Evolutionary conservation across 1,284 basidiomycete genomes (phyloP), one percentile per base, ranked within the genome.

Genomic region (Ganoderma sinense): DNA sequence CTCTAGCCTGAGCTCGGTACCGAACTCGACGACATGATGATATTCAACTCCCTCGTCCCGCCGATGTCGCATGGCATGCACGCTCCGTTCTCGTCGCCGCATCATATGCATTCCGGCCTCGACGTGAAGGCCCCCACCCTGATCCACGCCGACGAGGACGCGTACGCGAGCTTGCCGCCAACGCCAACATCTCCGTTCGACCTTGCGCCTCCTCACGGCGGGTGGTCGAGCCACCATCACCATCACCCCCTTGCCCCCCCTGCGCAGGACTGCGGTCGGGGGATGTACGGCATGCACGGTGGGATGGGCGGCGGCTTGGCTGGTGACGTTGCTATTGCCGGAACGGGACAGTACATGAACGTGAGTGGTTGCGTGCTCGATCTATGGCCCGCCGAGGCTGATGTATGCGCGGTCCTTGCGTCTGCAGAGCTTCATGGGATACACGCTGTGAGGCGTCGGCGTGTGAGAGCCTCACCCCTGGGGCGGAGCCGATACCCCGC

Each of bases 111-210:
- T 66, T 59, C 69, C 48, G 48, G 63, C 14, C 31, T 45, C 40
- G 69, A 70, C 68, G 61, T 72, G 39, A 68, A 70, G 70, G 68
- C 73, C 20, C 77, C 76, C 13, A 69, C 73, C 36, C 76, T 78
- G 26, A 73, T 78, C 62, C 76, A 75, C 39, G 74, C 74, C 48
- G 76, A 75, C 71, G 78, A 79, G 60, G 78, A 80, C 40, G 78
- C 76, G 29, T 79, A 79, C 73, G 69, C 74, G 56, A 78, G 76
- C 56, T 73, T 79, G 36, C 78, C 78, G 20, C 78, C 76, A 51
- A 73, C 72, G 36, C 72, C 72, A 51, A 73, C 68, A 4, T 78
- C 76, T 63, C 78, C 78, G 65, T 77, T 80, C 66, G 78, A 79
- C 66, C 71, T 78, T 53, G 69, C 74, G 4, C 43, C 69, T 4